These are phyloP conservation scores for Boletus holoroseus DNA, from an alignment of 1,284 basidiomycete genomes.

Conservation along the genomic window DNA sequence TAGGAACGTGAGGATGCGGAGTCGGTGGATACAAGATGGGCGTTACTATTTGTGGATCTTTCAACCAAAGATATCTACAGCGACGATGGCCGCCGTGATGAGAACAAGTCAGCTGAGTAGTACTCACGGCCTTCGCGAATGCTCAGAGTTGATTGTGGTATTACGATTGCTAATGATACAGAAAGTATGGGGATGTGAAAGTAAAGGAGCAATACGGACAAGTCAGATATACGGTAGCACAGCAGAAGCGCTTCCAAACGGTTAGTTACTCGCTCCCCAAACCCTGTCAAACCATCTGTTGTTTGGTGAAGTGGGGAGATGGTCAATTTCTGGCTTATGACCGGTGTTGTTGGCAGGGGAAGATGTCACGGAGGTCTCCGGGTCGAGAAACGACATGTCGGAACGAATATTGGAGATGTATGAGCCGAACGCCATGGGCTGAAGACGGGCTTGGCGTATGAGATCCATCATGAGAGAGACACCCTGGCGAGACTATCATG, in stretches of 20 bases:
- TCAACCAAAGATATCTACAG: conserved; percentile 8
- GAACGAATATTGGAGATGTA: conserved; percentile 36
- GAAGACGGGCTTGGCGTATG: conserved; percentile 67
- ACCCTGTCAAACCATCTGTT: conserved; percentile 27
- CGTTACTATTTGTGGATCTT: neutral
- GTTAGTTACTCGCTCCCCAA: conserved; percentile 23
- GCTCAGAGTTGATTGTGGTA: conserved; percentile 19
- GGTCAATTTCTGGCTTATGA: conserved; percentile 21
- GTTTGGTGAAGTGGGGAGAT: conserved; percentile 10
- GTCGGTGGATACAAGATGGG: neutral
- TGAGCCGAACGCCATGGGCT: conserved; percentile 57
- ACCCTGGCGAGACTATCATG: conserved; percentile 69
- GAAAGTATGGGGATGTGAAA: conserved; percentile 13
- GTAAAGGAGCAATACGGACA: conserved; percentile 14
- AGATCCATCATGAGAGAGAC: conserved; percentile 68
- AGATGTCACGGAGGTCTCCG: conserved; percentile 21
- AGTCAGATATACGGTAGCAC: conserved; percentile 22
- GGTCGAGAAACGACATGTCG: conserved; percentile 29
- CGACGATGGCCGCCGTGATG: conserved; percentile 7
- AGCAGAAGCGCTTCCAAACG: neutral
- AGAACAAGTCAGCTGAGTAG: conserved; percentile 4
- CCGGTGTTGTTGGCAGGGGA: conserved; percentile 9
- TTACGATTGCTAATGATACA: conserved; percentile 35
- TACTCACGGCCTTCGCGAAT: conserved; percentile 3
- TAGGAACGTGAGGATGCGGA: neutral